phyloP scores from a whole-genome alignment of 345 rosid species.

The Adansonia digitata region DNA sequence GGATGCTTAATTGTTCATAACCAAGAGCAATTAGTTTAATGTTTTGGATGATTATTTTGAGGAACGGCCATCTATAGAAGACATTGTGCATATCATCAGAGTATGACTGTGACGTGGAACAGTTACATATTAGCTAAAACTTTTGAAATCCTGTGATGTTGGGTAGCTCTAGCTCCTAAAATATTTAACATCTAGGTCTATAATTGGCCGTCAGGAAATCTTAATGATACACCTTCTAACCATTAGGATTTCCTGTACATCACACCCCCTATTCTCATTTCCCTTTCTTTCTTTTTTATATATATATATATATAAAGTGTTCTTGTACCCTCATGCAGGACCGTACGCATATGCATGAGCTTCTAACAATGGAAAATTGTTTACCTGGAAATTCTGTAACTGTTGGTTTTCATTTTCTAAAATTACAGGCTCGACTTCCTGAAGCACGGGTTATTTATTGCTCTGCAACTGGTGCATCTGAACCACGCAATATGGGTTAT shows the following conservation, averaged over 20 bases:
- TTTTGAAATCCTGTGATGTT: not conserved
- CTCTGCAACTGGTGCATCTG: constrained; percentile 99
- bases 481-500: constrained; percentile 98
- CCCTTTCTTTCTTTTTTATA: not conserved
- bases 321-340: not conserved
- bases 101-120: not conserved
- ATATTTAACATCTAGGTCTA: not conserved
- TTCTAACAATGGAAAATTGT: not conserved
- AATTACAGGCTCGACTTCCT: constrained; percentile 82
- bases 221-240: not conserved
- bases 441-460: constrained; percentile 96
- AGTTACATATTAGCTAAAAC: not conserved
- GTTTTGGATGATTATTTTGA: not conserved
- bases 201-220: not conserved
- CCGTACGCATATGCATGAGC: not conserved
- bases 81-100: not conserved
- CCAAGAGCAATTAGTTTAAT: not conserved
- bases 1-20: not conserved
- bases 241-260: not conserved
- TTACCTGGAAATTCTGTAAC: constrained; percentile 13
- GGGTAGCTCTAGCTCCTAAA: not conserved
- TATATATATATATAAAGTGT: not conserved
- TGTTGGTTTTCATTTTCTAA: constrained; percentile 23
- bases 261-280: not conserved
- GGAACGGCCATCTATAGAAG: not conserved